Conservation (phyloP, 2,329 filamentous ascomycete species). For the Alternaria brassicicola region DNA sequence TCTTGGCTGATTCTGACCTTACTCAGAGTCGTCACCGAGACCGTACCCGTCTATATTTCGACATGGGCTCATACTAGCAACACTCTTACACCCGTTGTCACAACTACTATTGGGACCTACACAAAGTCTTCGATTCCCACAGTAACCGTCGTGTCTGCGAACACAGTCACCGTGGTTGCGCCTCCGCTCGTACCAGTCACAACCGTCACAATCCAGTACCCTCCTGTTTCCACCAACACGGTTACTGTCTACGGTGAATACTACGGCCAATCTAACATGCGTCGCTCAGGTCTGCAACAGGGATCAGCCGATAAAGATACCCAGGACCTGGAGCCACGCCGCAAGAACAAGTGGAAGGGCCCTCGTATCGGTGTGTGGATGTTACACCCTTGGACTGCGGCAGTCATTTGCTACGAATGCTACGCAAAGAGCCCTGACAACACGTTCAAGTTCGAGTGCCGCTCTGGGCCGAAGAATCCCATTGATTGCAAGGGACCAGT, state of each 20-base stretch:
- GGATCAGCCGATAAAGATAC: background rate
- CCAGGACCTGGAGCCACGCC: conserved; percentile 9
- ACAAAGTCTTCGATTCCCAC: background rate
- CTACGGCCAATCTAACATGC: background rate
- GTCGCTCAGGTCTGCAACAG: background rate
- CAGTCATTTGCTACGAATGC: conserved; percentile 33
- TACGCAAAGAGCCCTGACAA: conserved; percentile 21
- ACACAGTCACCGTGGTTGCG: background rate
- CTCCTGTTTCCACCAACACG: background rate
- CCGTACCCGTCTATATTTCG: background rate
- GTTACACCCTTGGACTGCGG: conserved; percentile 32
- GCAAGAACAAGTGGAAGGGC: conserved; percentile 3
- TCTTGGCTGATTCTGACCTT: background rate
- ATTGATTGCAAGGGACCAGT: conserved; percentile 11
- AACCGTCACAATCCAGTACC: background rate
- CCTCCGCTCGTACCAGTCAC: background rate
- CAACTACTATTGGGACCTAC: background rate
- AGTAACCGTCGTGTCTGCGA: background rate
- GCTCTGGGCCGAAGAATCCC: conserved; percentile 6
- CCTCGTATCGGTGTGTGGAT: conserved; percentile 29
- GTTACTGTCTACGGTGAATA: background rate
- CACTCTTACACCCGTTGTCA: background rate
- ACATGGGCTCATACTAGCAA: background rate
- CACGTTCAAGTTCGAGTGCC: conserved; percentile 25
- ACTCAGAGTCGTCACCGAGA: background rate